Evolutionary conservation across 345 rosid genomes (phyloP).

Genomic region (Populus davidiana): DNA sequence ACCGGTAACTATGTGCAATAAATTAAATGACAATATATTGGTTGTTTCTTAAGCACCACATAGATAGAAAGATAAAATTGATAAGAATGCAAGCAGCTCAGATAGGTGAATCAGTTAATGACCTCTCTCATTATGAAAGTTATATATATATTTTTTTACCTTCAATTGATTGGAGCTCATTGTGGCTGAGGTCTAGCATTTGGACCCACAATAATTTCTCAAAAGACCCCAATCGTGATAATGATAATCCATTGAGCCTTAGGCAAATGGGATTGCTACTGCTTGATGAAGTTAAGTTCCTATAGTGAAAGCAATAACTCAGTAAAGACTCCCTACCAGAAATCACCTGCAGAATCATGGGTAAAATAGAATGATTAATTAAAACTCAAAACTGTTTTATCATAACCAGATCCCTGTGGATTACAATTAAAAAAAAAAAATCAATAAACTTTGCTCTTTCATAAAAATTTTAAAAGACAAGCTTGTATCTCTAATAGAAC

Average conservation of each 20-base stretch:
- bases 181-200: slow-evolving; percentile 83
- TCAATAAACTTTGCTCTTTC: too few relatives aligned
- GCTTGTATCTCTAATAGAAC: neutral
- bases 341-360: slow-evolving; percentile 53
- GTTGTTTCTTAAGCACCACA: neutral
- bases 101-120: neutral
- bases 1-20: neutral
- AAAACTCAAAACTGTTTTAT: neutral
- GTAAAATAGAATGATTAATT: slow-evolving; percentile 7
- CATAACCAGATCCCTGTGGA: neutral
- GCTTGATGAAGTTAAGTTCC: slow-evolving; percentile 26
- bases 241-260: slow-evolving; percentile 65
- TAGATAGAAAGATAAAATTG: neutral
- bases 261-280: slow-evolving; percentile 41
- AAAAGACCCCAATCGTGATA: slow-evolving; percentile 64
- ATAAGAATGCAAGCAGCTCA: neutral
- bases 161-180: slow-evolving; percentile 77
- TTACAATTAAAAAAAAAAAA: neutral
- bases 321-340: slow-evolving; percentile 51
- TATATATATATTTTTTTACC: slow-evolving; percentile 30
- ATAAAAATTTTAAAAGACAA: too few relatives aligned
- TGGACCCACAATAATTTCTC: slow-evolving; percentile 83
- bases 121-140: neutral
- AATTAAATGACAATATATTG: neutral
- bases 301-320: slow-evolving; percentile 45